These are phyloP conservation scores for Exserohilum rostratum DNA, from an alignment of 2,329 filamentous ascomycete genomes.

Conservation along the genomic window DNA sequence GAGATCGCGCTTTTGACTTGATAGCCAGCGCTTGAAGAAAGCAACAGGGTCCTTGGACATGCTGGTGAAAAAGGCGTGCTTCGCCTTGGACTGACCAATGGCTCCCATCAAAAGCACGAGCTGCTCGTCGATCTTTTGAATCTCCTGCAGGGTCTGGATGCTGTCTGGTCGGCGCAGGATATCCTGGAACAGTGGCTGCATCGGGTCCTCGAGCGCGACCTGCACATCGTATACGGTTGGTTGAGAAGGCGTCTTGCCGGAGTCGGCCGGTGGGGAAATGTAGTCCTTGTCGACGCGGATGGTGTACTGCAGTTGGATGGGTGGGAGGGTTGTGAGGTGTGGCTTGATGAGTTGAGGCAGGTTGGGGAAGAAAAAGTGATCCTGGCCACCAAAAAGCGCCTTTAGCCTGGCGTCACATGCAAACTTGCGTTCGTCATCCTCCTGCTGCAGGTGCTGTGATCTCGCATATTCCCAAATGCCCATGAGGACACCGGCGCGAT, in stretches of 20 bases:
- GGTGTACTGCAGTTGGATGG: constrained; percentile 85
- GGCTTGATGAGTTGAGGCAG: constrained; percentile 79
- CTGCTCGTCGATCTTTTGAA: constrained; percentile 80
- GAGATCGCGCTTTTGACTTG: constrained; percentile 87
- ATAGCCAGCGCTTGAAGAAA: constrained; percentile 87
- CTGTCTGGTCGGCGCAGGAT: constrained; percentile 50
- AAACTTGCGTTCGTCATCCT: constrained; percentile 92
- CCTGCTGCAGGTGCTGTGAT: constrained; percentile 83
- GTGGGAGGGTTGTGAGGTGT: constrained; percentile 79
- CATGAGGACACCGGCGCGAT: constrained; percentile 85
- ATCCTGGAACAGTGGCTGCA: constrained; percentile 69
- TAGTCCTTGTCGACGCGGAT: constrained; percentile 79
- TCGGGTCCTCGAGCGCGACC: constrained; percentile 82
- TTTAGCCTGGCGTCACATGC: constrained; percentile 84
- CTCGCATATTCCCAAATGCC: constrained; percentile 96
- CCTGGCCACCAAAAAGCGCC: constrained; percentile 72
- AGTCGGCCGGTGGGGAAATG: constrained; percentile 67
- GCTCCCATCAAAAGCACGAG: constrained; percentile 83
- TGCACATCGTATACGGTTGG: constrained; percentile 90
- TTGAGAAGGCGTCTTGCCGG: constrained; percentile 66
- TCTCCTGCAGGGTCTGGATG: constrained; percentile 74
- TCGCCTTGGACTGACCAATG: constrained; percentile 82
- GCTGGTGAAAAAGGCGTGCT: constrained; percentile 83
- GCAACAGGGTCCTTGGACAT: constrained; percentile 80
- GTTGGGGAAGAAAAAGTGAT: constrained; percentile 83